Evolutionary conservation across 257 asterid genomes (phyloP), one percentile per base, ranked within the genome.

Genomic region (Ballota nigra): DNA sequence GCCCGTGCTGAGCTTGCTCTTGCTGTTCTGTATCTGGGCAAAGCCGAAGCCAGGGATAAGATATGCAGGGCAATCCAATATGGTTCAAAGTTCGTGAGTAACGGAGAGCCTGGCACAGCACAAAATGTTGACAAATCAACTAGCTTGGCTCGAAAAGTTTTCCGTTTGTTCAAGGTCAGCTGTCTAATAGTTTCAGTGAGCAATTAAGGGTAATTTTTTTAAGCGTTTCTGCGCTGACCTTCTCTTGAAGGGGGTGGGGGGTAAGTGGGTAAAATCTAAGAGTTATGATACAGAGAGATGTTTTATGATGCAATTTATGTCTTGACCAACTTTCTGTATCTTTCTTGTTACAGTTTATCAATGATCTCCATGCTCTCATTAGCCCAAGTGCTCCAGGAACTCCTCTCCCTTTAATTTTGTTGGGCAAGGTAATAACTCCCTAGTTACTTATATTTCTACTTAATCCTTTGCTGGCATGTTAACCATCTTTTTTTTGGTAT

Each of bases 21-120:
- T 78, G 95, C 89, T 28, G 90, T 93, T 60, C 72, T 91, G 74
- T 93, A 93, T 80, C 82, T 93, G 66, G 86, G 82, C 86, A 93
- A 93, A 83, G 96, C 92, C 63, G 98, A 93, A 76, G 94, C 96
- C 69, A 87, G 98, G 82, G 98, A 93, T 82, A 93, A 93, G 84
- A 84, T 93, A 83, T 93, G 98, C 86, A 85, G 98, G 92, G 96
- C 98, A 51, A 93, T 93, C 74, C 98, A 93, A 63, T 93, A 93
- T 60, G 98, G 98, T 69, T 93, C 98, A 0, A 93, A 91, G 79
- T 91, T 86, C 81, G 68, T 93, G 89, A 91, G 98, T 77, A 88
- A 93, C 71, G 98, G 98, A 62, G 86, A 93, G 82, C 94, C 98
- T 15, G 97, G 98, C 13, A 89, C 95, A 9, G 98, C 98, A 11